Conservation (phyloP, 192 early-diverging fungal species). For the Cladochytrium replicatum region DNA sequence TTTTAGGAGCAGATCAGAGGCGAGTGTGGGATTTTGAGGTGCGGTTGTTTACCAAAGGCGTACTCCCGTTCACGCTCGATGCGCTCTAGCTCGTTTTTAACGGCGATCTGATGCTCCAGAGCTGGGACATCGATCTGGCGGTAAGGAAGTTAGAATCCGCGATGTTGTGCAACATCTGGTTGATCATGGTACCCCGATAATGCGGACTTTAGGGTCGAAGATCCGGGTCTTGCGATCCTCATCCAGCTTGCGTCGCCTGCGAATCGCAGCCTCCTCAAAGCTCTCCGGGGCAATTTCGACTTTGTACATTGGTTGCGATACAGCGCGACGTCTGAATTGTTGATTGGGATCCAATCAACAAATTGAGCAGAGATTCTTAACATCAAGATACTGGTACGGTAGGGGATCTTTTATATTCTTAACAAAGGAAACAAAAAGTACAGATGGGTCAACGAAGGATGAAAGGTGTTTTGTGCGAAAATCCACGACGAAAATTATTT, state of each 20-base stretch:
- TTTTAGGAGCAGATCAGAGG: neutral
- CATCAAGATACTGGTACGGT: too few species aligned
- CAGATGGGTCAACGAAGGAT: too few species aligned
- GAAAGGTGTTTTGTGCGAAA: too few species aligned
- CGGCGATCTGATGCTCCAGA: slow-evolving; percentile 43
- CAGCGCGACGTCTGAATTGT: too few species aligned
- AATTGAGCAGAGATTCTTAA: too few species aligned
- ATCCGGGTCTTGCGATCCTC: slow-evolving; percentile 46
- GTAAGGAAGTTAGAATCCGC: neutral
- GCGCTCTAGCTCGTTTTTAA: slow-evolving; percentile 36
- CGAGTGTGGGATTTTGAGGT: too few species aligned
- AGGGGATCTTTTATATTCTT: too few species aligned
- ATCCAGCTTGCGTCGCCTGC: slow-evolving; percentile 38
- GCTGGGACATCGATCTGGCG: slow-evolving; percentile 49
- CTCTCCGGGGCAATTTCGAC: slow-evolving; percentile 41
- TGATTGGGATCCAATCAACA: too few species aligned
- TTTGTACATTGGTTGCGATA: too few species aligned
- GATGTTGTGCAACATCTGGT: neutral
- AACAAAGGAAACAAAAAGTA: too few species aligned
- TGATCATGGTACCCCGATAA: slow-evolving; percentile 29
- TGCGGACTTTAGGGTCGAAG: slow-evolving; percentile 47
- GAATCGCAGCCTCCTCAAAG: slow-evolving; percentile 42
- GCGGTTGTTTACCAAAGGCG: slow-evolving; percentile 29
- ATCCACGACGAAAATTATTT: too few species aligned
- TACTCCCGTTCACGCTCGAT: slow-evolving; percentile 33